A percentile compares a stretch with the other conserved stretches of the same genome.
phyloP scores from a whole-genome alignment of 202 grass and related monocot genomes.

The Dendrocalamus latiflorus region DNA sequence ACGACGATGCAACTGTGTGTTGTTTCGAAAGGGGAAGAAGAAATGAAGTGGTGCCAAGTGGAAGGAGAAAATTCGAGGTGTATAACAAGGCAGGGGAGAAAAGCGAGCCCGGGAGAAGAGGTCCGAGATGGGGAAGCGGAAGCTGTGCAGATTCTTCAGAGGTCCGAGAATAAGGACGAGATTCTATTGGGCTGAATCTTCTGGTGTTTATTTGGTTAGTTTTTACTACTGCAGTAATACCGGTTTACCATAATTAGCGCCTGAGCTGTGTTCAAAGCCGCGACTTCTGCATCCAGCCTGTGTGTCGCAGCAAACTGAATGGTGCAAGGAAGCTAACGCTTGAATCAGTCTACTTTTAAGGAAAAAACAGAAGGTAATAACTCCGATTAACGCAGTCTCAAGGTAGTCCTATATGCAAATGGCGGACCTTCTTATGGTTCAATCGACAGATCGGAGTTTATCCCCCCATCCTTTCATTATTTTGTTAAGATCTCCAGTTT shows the following conservation, averaged over 20 bases:
- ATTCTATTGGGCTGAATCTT: conserved; percentile 39
- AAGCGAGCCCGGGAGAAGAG: background rate
- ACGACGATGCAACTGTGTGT: background rate
- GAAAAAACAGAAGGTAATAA: background rate
- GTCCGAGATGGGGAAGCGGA: conserved; percentile 11
- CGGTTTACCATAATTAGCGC: too few relatives aligned
- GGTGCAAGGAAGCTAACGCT: background rate
- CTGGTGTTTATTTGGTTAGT: background rate
- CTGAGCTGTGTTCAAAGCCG: background rate
- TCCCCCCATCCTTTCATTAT: background rate
- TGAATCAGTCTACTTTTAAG: background rate
- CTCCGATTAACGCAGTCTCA: background rate
- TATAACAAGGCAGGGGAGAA: background rate
- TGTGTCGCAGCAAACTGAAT: background rate
- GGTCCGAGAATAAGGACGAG: too few relatives aligned
- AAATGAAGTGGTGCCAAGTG: background rate
- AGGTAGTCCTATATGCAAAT: background rate
- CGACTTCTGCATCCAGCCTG: background rate
- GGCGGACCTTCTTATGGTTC: conserved; percentile 14
- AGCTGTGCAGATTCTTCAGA: conserved; percentile 20
- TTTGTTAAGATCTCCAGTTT: background rate
- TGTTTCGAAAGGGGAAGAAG: background rate
- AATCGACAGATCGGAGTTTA: background rate
- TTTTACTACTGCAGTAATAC: too few relatives aligned
- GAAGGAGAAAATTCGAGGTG: background rate